Evolutionary conservation across 2,329 filamentous ascomycete genomes (phyloP), one percentile per base, ranked within the genome.

Genomic region (Trichoderma koningii): DNA sequence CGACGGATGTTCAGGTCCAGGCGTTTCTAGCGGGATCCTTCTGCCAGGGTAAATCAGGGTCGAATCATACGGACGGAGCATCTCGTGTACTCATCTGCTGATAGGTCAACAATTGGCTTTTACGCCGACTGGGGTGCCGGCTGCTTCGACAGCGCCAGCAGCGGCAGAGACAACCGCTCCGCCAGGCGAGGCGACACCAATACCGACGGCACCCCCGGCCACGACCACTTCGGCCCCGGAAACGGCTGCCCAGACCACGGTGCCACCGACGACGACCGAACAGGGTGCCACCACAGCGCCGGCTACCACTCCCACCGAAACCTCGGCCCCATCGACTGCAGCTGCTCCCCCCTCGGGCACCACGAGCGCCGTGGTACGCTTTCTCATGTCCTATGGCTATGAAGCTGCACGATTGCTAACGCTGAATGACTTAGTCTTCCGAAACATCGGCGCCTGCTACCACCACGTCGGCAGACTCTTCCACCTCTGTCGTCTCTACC

Each of bases 1-100:
- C 73, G 14, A 71, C 69, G 4, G 71, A 72, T 6, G 66, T 70
- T 28, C 72, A 76, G 63, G 67, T 77, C 10, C 71, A 72, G 17
- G 55, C 69, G 7, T 75, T 70, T 34, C 66, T 70, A 15, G 70
- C 70, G 15, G 63, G 67, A 1, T 51, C 68, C 5, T 68, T 76
- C 41, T 78, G 61, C 38, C 64, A 65, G 30, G 67, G 68, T 70
- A 48, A 69, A 38, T 38, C 12, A 38, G 48, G 23, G 38, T 28
- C 23, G 21, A 28, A 21, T 6, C 19, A 48, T 17, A 42, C 15
- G 19, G n/a, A 21, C 14, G 6, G 19, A 28, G n/a, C 44, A n/a
- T 42, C 52, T 28, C 34, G 42, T 34, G 3, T 65, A 26, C 61
- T 66, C 28, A 66, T 23, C 30, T 15, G 7, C 7, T 5, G 7